Conservation (phyloP, 106 monocot genomes). For the Allium sativum region DNA sequence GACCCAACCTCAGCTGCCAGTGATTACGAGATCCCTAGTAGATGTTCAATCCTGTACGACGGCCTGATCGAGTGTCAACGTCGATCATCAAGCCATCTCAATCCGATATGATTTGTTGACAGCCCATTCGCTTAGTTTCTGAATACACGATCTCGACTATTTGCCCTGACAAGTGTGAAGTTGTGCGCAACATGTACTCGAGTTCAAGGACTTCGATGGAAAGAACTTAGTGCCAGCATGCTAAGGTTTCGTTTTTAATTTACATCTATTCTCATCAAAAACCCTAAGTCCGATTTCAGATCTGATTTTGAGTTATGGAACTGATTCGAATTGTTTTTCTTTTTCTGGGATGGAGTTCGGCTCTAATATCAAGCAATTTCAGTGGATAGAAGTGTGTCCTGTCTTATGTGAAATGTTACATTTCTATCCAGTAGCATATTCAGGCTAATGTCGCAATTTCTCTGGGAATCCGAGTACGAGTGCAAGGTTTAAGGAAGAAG, state of each 20-base stretch:
- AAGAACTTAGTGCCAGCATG: conserved; percentile 17
- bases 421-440: no score
- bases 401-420: no score
- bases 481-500: no score
- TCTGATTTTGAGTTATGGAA: background rate
- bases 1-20: background rate
- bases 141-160: conserved; percentile 49
- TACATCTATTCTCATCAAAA: conserved; percentile 32
- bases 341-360: no score
- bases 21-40: conserved; percentile 5
- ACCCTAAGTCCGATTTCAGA: background rate
- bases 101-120: conserved; percentile 41
- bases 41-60: conserved; percentile 27
- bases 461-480: no score
- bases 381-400: no score
- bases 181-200: conserved; percentile 53
- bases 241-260: conserved; percentile 23
- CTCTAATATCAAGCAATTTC: no score
- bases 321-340: no score
- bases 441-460: no score
- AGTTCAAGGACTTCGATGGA: conserved; percentile 55
- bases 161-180: conserved; percentile 67
- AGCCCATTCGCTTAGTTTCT: conserved; percentile 69
- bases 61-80: conserved; percentile 57
- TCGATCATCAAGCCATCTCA: conserved; percentile 18